Evolutionary conservation across 192 early-diverging fungal genomes (phyloP).

Genomic region (Obelidium mucronatum): DNA sequence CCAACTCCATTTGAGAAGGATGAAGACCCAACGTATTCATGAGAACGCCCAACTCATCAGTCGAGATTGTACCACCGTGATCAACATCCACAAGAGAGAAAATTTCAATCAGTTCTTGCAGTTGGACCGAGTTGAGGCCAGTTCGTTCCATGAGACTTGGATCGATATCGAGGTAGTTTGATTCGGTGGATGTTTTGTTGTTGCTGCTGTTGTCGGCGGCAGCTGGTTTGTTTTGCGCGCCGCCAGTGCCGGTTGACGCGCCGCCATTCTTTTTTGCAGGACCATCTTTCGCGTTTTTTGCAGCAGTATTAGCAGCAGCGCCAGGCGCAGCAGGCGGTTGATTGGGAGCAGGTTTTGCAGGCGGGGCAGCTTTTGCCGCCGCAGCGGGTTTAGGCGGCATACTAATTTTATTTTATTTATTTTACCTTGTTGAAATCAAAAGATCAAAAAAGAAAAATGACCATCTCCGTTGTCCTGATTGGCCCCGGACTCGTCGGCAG

Average conservation of each 20-base stretch:
- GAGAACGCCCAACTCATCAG: constrained; percentile 53
- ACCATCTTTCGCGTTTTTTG: neutral
- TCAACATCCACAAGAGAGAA: constrained; percentile 66
- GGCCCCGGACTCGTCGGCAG: constrained; percentile 94
- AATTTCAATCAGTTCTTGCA: constrained; percentile 61
- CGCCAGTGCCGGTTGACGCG: too few relatives aligned
- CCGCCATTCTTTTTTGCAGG: too few relatives aligned
- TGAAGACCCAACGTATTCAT: constrained; percentile 62
- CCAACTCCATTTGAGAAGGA: constrained; percentile 57
- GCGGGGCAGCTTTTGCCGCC: neutral
- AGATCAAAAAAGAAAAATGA: constrained; percentile 22
- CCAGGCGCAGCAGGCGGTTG: neutral
- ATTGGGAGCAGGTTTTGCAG: neutral
- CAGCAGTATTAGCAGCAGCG: neutral
- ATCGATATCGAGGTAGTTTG: constrained; percentile 45
- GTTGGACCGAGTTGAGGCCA: constrained; percentile 50
- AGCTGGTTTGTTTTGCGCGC: too few relatives aligned
- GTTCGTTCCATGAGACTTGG: constrained; percentile 45
- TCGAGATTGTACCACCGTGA: constrained; percentile 45
- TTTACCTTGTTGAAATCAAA: neutral
- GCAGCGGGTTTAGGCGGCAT: constrained; percentile 24
- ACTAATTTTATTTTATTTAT: neutral
- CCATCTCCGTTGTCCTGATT: constrained; percentile 79
- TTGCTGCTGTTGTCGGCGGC: constrained; percentile 13
- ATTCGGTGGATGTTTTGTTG: neutral